A percentile compares a stretch with the other conserved stretches of the same genome.
phyloP scores from a whole-genome alignment of 73 alveolate genomes.

The Paramecium octaurelia region DNA sequence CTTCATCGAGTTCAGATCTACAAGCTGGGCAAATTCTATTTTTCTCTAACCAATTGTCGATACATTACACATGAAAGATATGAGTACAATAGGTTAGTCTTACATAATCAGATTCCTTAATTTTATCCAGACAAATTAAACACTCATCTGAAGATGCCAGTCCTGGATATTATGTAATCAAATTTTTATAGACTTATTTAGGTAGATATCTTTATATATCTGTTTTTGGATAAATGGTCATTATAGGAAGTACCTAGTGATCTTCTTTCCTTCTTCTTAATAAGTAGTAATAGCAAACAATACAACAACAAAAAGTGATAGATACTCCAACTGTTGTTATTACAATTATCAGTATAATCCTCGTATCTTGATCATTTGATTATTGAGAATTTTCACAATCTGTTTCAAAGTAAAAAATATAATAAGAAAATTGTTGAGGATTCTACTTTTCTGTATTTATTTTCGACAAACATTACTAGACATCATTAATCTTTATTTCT shows the following conservation, averaged over 20 bases:
- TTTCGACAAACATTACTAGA: background rate
- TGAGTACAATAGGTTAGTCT: background rate
- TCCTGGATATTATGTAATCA: background rate
- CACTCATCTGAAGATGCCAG: background rate
- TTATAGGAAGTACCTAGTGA: background rate
- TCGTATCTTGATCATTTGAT: background rate
- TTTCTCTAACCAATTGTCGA: background rate
- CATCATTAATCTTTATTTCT: background rate
- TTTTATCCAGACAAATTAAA: background rate
- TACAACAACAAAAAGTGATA: background rate
- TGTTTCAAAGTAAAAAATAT: background rate
- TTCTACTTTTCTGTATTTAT: background rate
- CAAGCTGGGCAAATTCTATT: background rate
- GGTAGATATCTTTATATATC: background rate
- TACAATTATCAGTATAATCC: background rate
- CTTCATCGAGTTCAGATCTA: background rate
- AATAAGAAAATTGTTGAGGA: background rate
- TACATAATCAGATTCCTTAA: background rate
- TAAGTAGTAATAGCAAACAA: background rate
- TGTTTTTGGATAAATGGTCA: background rate
- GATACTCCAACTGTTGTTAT: background rate
- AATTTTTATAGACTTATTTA: background rate
- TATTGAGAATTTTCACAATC: background rate
- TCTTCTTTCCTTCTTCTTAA: background rate
- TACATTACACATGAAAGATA: background rate